Percentiles rank a stretch among this genome's conserved stretches.
phyloP scores from a whole-genome alignment of 2,329 filamentous ascomycete genomes.

The Hirsutella thompsonii region DNA sequence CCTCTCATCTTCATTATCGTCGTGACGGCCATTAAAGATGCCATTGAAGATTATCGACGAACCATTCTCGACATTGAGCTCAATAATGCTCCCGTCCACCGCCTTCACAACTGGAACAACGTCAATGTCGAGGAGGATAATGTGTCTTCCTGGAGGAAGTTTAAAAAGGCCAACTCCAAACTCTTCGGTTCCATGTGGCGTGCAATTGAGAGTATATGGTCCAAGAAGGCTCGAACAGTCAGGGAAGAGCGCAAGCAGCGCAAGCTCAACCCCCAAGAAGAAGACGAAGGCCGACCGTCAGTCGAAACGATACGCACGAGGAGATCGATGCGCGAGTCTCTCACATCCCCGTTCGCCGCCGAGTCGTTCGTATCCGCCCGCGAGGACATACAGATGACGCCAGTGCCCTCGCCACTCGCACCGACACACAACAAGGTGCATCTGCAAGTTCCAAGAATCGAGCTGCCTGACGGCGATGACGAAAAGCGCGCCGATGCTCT shows the following conservation, averaged over 20 bases:
- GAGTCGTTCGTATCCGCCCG: constrained; percentile 40
- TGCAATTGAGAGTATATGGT: constrained; percentile 32
- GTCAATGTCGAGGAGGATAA: constrained; percentile 86
- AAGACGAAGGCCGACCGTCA: constrained; percentile 51
- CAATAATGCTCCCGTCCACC: constrained; percentile 92
- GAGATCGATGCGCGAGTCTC: constrained; percentile 22
- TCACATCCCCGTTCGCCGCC: constrained; percentile 39
- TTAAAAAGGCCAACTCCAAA: constrained; percentile 78
- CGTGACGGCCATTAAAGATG: constrained; percentile 87
- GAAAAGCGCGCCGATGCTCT: constrained; percentile 23
- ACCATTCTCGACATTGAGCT: constrained; percentile 85
- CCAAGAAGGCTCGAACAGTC: constrained; percentile 34
- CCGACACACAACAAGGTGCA: constrained; percentile 29
- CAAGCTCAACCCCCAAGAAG: constrained; percentile 8
- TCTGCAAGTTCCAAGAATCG: constrained; percentile 23
- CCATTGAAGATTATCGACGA: constrained; percentile 85
- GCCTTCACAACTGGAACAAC: constrained; percentile 78
- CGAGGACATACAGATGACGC: constrained; percentile 88
- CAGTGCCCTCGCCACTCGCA: constrained; percentile 61
- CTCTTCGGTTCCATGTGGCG: constrained; percentile 41
- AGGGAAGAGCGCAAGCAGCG: constrained; percentile 32
- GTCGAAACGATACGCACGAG: constrained; percentile 22
- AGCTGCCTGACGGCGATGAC: constrained; percentile 24
- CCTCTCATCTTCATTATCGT: constrained; percentile 86
- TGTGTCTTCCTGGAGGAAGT: constrained; percentile 69